Conservation (phyloP, 768 basidiomycete species). For the Lactifluus volemus region DNA sequence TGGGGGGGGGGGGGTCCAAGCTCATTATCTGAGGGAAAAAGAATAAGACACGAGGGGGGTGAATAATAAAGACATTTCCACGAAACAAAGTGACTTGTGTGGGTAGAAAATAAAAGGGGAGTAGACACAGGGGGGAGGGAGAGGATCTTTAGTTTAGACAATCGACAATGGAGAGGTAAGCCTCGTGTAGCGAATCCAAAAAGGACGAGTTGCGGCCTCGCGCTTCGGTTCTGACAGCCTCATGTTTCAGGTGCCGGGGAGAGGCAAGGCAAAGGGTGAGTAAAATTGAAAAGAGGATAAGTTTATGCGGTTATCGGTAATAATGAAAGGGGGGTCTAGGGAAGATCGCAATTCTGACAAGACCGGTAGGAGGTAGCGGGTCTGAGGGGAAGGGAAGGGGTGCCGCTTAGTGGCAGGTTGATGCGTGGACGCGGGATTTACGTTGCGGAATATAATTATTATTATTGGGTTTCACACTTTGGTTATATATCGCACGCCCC, state of each 20-base stretch:
- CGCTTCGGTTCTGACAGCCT: constrained; percentile 14
- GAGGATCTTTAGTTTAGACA: background rate
- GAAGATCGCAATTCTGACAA: background rate
- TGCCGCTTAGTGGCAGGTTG: constrained; percentile 1
- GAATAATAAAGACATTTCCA: constrained; percentile 5
- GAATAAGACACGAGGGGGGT: constrained; percentile 3
- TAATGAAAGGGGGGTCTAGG: constrained; percentile 4
- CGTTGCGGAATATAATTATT: constrained; percentile 6
- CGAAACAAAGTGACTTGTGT: too few species aligned
- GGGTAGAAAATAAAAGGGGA: background rate
- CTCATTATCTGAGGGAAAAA: background rate
- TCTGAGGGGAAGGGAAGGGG: background rate
- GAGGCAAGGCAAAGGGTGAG: background rate
- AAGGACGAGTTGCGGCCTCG: constrained; percentile 10
- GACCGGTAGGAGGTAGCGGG: background rate
- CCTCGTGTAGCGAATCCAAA: constrained; percentile 13
- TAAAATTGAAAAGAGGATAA: background rate
- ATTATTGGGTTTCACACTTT: constrained; percentile 20
- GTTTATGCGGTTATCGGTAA: constrained; percentile 5
- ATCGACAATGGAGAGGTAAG: background rate
- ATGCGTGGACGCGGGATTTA: constrained; percentile 15
- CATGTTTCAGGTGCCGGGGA: constrained; percentile 13
- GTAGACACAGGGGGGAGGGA: constrained; percentile 1
- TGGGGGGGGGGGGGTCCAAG: background rate
- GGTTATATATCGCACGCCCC: constrained; percentile 28